Evolutionary conservation across 441 rosid species (phyloP), one percentile per base, ranked within the genome.

Genomic region (Populus hybrid): DNA sequence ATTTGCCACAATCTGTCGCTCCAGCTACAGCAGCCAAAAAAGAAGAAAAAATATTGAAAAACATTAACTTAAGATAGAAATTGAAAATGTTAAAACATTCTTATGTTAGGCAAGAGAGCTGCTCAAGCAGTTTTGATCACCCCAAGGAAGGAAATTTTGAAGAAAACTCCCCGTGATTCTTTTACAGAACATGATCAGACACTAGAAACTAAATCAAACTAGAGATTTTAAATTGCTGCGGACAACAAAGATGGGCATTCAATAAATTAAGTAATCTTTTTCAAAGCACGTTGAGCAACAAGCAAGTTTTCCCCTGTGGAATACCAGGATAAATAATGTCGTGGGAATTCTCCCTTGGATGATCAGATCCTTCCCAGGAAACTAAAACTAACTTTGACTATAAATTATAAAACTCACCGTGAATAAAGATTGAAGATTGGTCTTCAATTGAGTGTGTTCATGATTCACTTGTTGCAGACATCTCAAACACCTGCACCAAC

Each of bases 401-500:
- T 14, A 46, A 14, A 40, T 40, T 40, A 40, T 10, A 3, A 40
- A 40, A 80, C 90, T 86, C 83, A 94, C 98, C 76, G 81, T 83
- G 80, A 91, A 91, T 38, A 94, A 79, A 66, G 84, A 81, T 75
- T 90, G 87, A 71, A 94, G 93, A 86, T 89, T 94, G 81, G 76
- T 83, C 86, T 91, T 92, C 83, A 87, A 73, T 18, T 82, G 80
- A 75, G 79, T 65, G 78, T 77, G 87, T 75, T 94, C 98, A 57
- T 83, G 87, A 77, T 81, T 88, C 82, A 90, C 93, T 83, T 86
- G 94, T 74, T 92, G 95, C 80, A 92, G 89, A 80, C 95, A 92
- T 84, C 92, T 83, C 88, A 88, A 10, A 84, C 98, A 94, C 86
- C 98, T 93, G 85, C 82, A 83, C 69, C 80, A 78, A 21, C 63